Base-by-base conservation (phyloP, 2,329 filamentous ascomycete genomes). In the Nemania abortiva region DNA sequence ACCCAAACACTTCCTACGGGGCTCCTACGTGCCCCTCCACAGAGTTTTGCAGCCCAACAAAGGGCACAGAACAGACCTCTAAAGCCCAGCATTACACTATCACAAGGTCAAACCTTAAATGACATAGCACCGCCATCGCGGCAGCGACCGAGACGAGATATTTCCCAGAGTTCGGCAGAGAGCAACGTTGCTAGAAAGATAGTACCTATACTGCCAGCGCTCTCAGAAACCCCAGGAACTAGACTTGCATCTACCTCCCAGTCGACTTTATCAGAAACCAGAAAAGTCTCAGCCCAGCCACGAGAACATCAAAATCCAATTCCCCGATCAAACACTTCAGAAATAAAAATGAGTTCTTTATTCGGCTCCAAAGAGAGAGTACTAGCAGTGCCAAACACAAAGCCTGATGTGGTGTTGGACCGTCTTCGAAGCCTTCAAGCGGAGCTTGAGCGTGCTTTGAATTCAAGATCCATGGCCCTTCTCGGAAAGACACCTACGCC, bases 31-130 rank as follows among this genome's bases (percentile, higher is more conserved):
- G 86, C 84, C 42, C 87, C 84, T 2, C 87, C 88, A 10, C 89
- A 91, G 75, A 91, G 89, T 76, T 91, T 90, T 77, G 89, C 89
- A 13, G 89, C 89, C 3, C 89, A 91, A 72, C 89, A 91, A 73
- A 82, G 89, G 72, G 87, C 88, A 27, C 88, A 89, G 70, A 83
- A 83, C 72, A 84, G 83, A 66, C 84, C 87, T 6, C 69, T 75
- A 10, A 76, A 77, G 37, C 61, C 77, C 1, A 56, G 71, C 45
- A 56, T 72, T 47, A 55, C 74, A 39, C 29, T 76, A 31, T 42
- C 69, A 15, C 78, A 80, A 50, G 75, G 79, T 6, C 80, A 78
- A 42, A 77, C 79, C 1, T 66, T 78, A 6, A 77, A 79, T 45
- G 77, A 78, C 7, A 74, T 81, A 60, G 73, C 76, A 2, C 74